phyloP scores from a whole-genome alignment of 2,329 filamentous ascomycete species.

The Fusarium sp. region DNA sequence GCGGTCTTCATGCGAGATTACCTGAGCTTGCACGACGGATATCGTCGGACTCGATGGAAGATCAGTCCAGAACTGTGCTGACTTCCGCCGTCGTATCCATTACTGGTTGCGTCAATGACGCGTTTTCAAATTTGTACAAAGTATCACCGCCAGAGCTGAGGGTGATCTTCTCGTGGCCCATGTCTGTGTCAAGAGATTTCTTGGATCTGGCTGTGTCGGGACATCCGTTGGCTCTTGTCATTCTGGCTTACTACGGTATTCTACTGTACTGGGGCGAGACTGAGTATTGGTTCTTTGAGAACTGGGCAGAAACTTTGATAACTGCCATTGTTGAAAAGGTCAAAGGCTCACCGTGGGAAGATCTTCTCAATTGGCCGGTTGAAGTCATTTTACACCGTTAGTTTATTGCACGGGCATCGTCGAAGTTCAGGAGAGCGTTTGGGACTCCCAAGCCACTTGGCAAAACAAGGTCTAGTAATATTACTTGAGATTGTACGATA shows the following conservation, averaged over 20 bases:
- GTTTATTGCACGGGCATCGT: neutral
- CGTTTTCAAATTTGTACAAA: neutral
- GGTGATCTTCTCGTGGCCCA: constrained; percentile 24
- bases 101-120: neutral
- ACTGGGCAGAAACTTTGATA: constrained; percentile 15
- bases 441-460: too few species aligned
- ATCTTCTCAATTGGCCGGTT: constrained; percentile 19
- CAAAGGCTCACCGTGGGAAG: constrained; percentile 23
- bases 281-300: constrained; percentile 31
- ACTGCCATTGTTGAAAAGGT: constrained; percentile 28
- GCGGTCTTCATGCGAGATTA: neutral
- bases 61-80: neutral
- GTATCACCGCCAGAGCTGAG: constrained; percentile 18
- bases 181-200: constrained; percentile 18
- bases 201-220: constrained; percentile 8
- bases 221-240: constrained; percentile 14
- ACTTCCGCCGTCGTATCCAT: neutral
- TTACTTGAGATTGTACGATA: too few species aligned
- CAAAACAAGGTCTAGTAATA: too few species aligned
- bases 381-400: neutral
- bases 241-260: constrained; percentile 25
- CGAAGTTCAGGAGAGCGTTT: too few species aligned
- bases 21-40: constrained; percentile 10
- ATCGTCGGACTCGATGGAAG: constrained; percentile 5
- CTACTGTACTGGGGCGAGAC: constrained; percentile 21